These are phyloP conservation scores for Lasiosphaeris hirsuta DNA, from an alignment of 495 filamentous ascomycete genomes.

Conservation along the genomic window DNA sequence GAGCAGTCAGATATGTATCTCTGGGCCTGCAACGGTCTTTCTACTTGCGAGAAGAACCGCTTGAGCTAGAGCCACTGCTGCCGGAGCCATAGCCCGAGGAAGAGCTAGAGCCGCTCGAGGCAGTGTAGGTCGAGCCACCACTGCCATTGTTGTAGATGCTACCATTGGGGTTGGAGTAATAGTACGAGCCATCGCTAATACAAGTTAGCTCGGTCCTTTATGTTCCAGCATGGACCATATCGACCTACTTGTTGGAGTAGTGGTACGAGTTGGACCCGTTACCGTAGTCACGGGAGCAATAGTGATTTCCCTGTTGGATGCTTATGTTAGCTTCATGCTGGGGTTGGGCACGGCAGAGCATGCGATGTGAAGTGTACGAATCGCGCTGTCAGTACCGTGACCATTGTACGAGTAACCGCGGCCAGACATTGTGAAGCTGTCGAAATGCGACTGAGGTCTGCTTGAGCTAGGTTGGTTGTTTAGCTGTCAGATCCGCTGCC, in stretches of 20 bases:
- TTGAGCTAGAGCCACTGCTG: not conserved
- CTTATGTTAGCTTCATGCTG: not conserved
- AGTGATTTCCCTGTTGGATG: conserved; percentile 49
- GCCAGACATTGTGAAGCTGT: conserved; percentile 30
- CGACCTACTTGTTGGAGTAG: conserved; percentile 46
- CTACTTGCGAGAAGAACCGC: conserved; percentile 4
- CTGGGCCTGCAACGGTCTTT: too few relatives aligned
- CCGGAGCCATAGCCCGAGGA: conserved; percentile 24
- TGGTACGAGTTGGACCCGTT: conserved; percentile 55
- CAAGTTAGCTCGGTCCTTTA: not conserved
- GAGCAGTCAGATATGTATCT: too few relatives aligned
- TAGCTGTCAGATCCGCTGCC: not conserved
- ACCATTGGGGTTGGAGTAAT: conserved; percentile 56
- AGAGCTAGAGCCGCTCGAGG: conserved; percentile 29
- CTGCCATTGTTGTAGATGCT: conserved; percentile 45
- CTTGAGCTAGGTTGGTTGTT: not conserved
- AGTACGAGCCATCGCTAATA: conserved; percentile 52
- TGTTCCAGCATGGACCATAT: not conserved
- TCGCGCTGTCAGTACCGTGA: conserved; percentile 42
- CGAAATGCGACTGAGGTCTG: not conserved
- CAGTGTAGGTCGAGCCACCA: conserved; percentile 42
- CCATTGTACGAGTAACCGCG: conserved; percentile 40
- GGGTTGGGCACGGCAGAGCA: not conserved
- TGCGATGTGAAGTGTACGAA: conserved; percentile 13
- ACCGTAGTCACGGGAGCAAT: conserved; percentile 47